Percentiles rank a stretch among this genome's conserved stretches.
These are phyloP conservation scores for Amphirosellinia nigrospora DNA, from an alignment of 495 filamentous ascomycete species.

Conservation along the genomic window DNA sequence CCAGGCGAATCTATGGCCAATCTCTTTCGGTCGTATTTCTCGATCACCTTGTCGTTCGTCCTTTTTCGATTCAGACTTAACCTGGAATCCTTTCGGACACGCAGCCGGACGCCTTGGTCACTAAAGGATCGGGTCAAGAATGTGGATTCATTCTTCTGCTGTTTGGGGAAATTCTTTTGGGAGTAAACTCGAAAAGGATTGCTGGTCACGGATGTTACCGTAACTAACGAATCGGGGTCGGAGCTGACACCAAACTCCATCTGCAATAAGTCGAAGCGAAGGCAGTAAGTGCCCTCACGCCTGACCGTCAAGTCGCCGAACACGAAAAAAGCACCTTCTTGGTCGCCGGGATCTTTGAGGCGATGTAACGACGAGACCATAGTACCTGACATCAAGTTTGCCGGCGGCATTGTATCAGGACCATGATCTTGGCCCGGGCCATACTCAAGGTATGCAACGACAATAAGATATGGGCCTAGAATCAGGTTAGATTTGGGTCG, in stretches of 20 bases:
- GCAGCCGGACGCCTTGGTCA: conserved; percentile 90
- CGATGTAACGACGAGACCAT: conserved; percentile 91
- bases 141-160: conserved; percentile 80
- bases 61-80: conserved; percentile 53
- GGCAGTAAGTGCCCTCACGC: conserved; percentile 75
- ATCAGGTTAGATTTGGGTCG: conserved; percentile 22
- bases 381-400: conserved; percentile 66
- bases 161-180: conserved; percentile 80
- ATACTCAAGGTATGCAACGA: conserved; percentile 67
- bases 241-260: conserved; percentile 59
- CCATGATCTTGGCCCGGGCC: conserved; percentile 59
- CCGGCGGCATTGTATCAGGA: conserved; percentile 60
- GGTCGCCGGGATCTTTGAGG: conserved; percentile 89
- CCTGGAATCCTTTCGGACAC: conserved; percentile 80
- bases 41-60: conserved; percentile 36
- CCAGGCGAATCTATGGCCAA: conserved; percentile 20
- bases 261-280: conserved; percentile 89
- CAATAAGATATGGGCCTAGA: conserved; percentile 85
- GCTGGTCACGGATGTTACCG: conserved; percentile 72
- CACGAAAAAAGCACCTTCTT: conserved; percentile 95
- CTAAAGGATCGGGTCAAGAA: conserved; percentile 91
- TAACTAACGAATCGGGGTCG: conserved; percentile 47
- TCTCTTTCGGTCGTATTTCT: conserved; percentile 26
- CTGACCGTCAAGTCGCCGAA: conserved; percentile 92
- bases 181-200: conserved; percentile 76